Base-by-base conservation (phyloP, 2,329 filamentous ascomycete species). In the Hymenoscyphus fraxineus region DNA sequence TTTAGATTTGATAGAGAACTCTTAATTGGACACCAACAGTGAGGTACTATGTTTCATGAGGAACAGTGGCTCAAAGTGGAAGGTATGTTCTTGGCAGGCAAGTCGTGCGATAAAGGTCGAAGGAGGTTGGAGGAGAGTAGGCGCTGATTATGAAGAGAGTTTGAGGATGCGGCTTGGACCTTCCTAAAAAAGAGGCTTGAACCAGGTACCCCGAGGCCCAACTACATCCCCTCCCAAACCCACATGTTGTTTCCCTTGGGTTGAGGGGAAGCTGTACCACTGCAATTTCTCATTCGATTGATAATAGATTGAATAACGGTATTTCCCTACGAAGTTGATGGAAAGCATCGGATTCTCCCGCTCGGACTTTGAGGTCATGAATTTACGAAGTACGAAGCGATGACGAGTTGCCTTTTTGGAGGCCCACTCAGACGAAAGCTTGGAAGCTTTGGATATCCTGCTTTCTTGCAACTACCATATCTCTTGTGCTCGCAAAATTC, bases 361-460 rank as follows among this genome's bases (percentile, higher is more conserved):
- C 44, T 22, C n/a, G 19, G 9, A 22, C 22, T 12, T 51, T 51
- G 15, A 9, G n/a, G 22, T n/a, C 44, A 51, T 47, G 41, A n/a
- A n/a, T n/a, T n/a, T n/a, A n/a, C n/a, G n/a, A n/a, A n/a, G n/a
- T n/a, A n/a, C n/a, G n/a, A 9, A 16, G 44, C 44, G 13, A 47
- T 47, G 44, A 51, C 44, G 44, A 51, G 44, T 16, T 51, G 44
- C 44, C 44, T 51, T 51, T 51, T 51, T 51, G 19, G 44, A 22
- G 44, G 19, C 44, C 44, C 44, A 6, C 44, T 19, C 19, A 51
- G 44, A 22, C 44, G 22, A 51, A 51, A 51, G 44, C 44, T 51
- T 27, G 44, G 44, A 51, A 51, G 22, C 6, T 22, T 51, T 22
- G n/a, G 44, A 51, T 22, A 51, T 51, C 44, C 10, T 51, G 44